Evolutionary conservation across 1,139 yeast genomes (phyloP).

Genomic region (Candida gigantensis): DNA sequence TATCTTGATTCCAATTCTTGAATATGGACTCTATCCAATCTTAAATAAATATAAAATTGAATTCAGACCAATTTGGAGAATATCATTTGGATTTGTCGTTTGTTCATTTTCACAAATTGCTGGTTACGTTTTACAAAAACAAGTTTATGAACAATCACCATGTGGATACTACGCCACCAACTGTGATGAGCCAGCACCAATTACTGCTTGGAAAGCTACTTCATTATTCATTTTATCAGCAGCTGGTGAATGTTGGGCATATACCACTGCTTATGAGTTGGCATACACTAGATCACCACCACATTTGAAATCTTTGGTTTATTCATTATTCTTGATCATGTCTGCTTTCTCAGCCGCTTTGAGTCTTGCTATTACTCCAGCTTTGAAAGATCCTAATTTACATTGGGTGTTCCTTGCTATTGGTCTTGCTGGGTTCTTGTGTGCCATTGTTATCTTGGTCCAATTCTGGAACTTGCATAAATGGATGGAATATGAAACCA

Average conservation of each 20-base stretch:
- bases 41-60: constrained; percentile 48
- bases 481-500: constrained; percentile 48
- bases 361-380: constrained; percentile 56
- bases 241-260: constrained; percentile 68
- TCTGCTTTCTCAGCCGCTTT: constrained; percentile 62
- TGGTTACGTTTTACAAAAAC: constrained; percentile 41
- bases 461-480: constrained; percentile 55
- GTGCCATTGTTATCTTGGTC: constrained; percentile 44
- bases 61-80: constrained; percentile 39
- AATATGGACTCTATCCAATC: constrained; percentile 58
- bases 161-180: constrained; percentile 47
- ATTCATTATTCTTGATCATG: constrained; percentile 64
- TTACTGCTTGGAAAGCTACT: constrained; percentile 58
- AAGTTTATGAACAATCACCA: constrained; percentile 36
- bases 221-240: constrained; percentile 58
- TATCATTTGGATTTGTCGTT: constrained; percentile 36
- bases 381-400: constrained; percentile 54
- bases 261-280: constrained; percentile 66
- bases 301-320: constrained; percentile 65
- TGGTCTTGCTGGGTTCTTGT: constrained; percentile 46
- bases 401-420: constrained; percentile 57
- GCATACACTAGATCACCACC: constrained; percentile 73
- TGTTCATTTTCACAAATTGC: constrained; percentile 42
- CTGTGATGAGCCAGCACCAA: constrained; percentile 52
- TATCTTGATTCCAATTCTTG: constrained; percentile 63